Percentiles rank a stretch among this genome's conserved stretches.
phyloP scores from a whole-genome alignment of 2,329 filamentous ascomycete species.

The Claviceps quebecensis region DNA sequence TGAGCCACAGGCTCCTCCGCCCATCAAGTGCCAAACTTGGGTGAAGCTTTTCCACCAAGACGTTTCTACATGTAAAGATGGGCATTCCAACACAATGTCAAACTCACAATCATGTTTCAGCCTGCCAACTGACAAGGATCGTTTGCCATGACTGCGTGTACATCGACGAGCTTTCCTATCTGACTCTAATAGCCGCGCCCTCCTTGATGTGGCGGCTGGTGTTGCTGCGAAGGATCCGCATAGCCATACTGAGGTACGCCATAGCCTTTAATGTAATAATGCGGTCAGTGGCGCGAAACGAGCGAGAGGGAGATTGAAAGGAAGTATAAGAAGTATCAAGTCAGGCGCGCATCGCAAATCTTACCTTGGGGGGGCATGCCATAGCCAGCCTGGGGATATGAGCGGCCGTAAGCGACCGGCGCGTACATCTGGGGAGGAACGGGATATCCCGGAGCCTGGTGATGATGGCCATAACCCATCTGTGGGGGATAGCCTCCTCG shows the following conservation, averaged over 20 bases:
- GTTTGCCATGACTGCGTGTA: neutral
- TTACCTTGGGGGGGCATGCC: slow-evolving; percentile 28
- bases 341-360: neutral
- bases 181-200: slow-evolving; percentile 11
- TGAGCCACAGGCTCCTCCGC: neutral
- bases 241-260: slow-evolving; percentile 31
- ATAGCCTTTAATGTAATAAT: slow-evolving; percentile 15
- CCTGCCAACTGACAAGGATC: neutral
- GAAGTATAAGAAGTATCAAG: neutral
- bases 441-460: slow-evolving; percentile 23
- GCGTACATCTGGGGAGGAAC: slow-evolving; percentile 24
- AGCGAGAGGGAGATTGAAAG: neutral
- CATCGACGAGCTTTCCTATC: neutral
- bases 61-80: neutral
- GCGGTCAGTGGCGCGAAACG: slow-evolving; percentile 5
- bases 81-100: neutral
- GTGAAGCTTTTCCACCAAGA: neutral
- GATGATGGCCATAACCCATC: slow-evolving; percentile 21
- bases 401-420: slow-evolving; percentile 23
- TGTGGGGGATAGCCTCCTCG: slow-evolving; percentile 32
- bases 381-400: slow-evolving; percentile 24
- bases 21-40: neutral
- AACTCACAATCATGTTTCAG: neutral
- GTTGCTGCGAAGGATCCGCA: slow-evolving; percentile 12
- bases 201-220: slow-evolving; percentile 10